Percentiles rank a stretch among this genome's conserved stretches.
phyloP scores from a whole-genome alignment of 176 grass and related monocot species.

The Carex parvula region DNA sequence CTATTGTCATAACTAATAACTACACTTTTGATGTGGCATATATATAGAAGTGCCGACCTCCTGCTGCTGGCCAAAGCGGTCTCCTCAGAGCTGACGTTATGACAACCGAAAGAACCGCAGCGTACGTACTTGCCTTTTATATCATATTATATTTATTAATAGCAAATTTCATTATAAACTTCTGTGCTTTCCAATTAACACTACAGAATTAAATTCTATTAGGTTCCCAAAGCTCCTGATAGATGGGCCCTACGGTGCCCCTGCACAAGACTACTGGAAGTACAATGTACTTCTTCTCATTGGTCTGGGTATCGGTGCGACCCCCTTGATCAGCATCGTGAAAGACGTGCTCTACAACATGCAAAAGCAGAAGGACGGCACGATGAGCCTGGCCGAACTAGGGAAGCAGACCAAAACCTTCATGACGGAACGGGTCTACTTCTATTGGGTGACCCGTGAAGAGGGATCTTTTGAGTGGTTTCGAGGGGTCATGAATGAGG shows the following conservation, averaged over 20 bases:
- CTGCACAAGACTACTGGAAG: slow-evolving; percentile 85
- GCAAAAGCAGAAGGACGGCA: neutral
- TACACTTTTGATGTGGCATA: neutral
- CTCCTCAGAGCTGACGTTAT: slow-evolving; percentile 59
- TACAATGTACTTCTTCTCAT: slow-evolving; percentile 98
- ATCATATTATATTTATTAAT: neutral
- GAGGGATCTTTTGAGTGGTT: slow-evolving; percentile 95
- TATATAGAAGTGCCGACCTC: slow-evolving; percentile 60
- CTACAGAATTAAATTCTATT: neutral
- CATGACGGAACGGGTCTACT: slow-evolving; percentile 78
- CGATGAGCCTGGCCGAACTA: neutral
- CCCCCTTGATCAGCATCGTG: slow-evolving; percentile 86
- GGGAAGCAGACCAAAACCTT: slow-evolving; percentile 17
- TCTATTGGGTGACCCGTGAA: slow-evolving; percentile 95
- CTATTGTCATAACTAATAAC: neutral
- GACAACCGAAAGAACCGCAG: slow-evolving; percentile 30
- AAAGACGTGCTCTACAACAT: slow-evolving; percentile 94
- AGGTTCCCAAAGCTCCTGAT: slow-evolving; percentile 27
- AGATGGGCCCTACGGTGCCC: slow-evolving; percentile 92
- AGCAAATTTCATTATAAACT: neutral
- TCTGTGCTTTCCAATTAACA: neutral
- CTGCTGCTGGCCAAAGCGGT: slow-evolving; percentile 52
- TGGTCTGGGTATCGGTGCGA: slow-evolving; percentile 93
- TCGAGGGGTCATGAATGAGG: slow-evolving; percentile 90
- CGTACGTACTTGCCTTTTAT: slow-evolving; percentile 16